Percentiles rank a stretch among this genome's conserved stretches.
Evolutionary conservation across 2,329 filamentous ascomycete genomes (phyloP).

Genomic region (Escovopsis sp.): DNA sequence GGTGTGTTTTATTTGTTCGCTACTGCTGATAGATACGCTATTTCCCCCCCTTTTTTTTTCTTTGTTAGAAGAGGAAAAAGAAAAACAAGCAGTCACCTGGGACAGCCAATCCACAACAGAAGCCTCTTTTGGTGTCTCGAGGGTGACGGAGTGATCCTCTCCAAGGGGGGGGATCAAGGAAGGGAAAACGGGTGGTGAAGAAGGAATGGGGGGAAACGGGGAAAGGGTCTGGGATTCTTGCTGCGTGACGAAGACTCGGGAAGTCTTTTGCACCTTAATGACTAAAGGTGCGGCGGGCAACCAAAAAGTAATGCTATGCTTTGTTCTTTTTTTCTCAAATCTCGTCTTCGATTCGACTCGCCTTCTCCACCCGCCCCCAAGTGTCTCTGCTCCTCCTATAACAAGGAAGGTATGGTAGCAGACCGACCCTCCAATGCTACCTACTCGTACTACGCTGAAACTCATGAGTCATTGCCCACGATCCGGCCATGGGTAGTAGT

Average conservation of each 20-base stretch:
- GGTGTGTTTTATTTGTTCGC: conserved; percentile 18
- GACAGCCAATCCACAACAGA: conserved; percentile 6
- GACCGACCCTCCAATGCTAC: no score
- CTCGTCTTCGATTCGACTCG: no score
- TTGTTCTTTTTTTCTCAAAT: conserved; percentile 22
- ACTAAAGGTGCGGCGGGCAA: conserved; percentile 23
- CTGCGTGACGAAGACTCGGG: conserved; percentile 24
- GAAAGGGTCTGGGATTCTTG: conserved; percentile 16
- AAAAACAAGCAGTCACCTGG: conserved; percentile 9
- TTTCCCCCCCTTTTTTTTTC: conserved; percentile 5
- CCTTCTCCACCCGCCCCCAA: no score
- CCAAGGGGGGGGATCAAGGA: no score
- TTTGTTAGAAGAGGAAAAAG: conserved; percentile 13
- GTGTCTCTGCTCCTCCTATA: no score
- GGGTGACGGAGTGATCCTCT: conserved; percentile 10
- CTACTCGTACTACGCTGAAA: no score
- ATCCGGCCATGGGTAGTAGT: no score
- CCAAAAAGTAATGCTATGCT: conserved; percentile 29
- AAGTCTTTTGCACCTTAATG: conserved; percentile 24
- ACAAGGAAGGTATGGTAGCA: no score
- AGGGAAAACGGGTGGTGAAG: no score
- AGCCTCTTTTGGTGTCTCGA: conserved; percentile 10
- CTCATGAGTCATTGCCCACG: no score
- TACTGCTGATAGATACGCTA: conserved; percentile 27
- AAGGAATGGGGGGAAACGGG: conserved; percentile 3